Evolutionary conservation across 352 stramenopile genomes (phyloP).

Genomic region (Pythium monospermum): DNA sequence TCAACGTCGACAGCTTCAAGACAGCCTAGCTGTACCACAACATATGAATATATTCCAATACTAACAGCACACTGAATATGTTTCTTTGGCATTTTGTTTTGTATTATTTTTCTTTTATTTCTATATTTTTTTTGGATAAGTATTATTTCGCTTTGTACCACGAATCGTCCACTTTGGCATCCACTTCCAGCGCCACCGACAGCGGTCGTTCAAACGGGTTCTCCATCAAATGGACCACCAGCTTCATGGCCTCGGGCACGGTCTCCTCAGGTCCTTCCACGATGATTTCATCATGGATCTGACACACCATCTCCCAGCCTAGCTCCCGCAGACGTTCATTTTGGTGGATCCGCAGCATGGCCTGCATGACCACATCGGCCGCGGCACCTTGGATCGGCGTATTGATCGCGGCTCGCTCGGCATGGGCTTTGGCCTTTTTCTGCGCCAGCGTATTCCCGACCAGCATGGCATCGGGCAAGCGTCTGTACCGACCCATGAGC

Average conservation of each 20-base stretch:
- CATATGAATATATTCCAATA: no score
- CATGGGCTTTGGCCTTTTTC: conserved; percentile 82
- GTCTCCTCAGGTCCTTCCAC: conserved; percentile 97
- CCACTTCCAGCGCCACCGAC: conserved; percentile 89
- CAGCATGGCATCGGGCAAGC: conserved; percentile 92
- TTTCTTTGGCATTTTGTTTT: no score
- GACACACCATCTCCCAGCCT: conserved; percentile 97
- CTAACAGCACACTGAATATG: no score
- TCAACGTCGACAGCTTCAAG: conserved; percentile 79
- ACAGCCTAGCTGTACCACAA: no score
- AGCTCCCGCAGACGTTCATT: conserved; percentile 89
- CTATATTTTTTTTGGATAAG: no score
- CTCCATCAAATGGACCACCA: conserved; percentile 95
- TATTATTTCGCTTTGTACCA: conserved; percentile 98
- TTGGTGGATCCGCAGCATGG: conserved; percentile 97
- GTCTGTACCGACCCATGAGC: conserved; percentile 96
- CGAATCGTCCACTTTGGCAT: conserved; percentile 94
- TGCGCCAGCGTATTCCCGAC: conserved; percentile 42
- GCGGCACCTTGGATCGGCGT: conserved; percentile 98
- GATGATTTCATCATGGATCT: conserved; percentile 99
- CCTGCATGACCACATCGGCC: conserved; percentile 99
- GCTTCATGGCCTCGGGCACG: conserved; percentile 86
- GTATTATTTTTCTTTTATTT: no score
- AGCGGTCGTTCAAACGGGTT: conserved; percentile 92
- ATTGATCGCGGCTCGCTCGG: conserved; percentile 97